Base-by-base conservation (phyloP, 805 yeast genomes). In the Tetrapisispora arboricola region DNA sequence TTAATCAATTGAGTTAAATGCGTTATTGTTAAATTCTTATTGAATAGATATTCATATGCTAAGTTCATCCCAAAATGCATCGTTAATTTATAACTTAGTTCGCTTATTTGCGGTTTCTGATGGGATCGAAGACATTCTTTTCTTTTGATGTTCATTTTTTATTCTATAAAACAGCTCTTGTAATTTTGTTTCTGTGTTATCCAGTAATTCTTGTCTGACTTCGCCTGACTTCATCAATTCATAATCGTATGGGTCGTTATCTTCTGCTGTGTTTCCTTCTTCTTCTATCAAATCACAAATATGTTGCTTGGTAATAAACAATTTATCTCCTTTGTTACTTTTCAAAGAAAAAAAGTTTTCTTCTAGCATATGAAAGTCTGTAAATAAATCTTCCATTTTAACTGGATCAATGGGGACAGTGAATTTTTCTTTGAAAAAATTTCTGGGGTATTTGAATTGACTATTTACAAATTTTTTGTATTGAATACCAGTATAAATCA, bases 301-400 rank as follows among this genome's bases (percentile, higher is more conserved):
- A 15, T 53, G 61, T 4, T 44, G 44, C 7, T 51, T 47, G 2
- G 49, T 40, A 9, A 58, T 54, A 32, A 48, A 48, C 19, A 61
- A 42, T 28, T 54, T 50, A 26, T 47, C 60, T 11, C 59, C 55
- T 47, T 60, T 61, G 39, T 61, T 61, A 32, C 63, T 60, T 38
- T 60, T 60, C 34, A 60, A 46, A 31, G 56, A 57, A 24, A 61
- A 58, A 41, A 61, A 61, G 36, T 52, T 58, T 39, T 58, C 58
- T 41, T 61, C 66, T 15, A 61, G 40, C 18, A 53, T 39, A 33
- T 51, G 51, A 35, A 58, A 58, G 32, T 54, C 58, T 12, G 58
- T 51, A 21, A 60, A 53, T 25, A 52, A 47, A 19, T 54, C 50
- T 31, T 45, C 55, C 21, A 57, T 48, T 11, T 45, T 43, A 15